These are phyloP conservation scores for Apiospora hydei DNA, from an alignment of 2,329 filamentous ascomycete genomes.

Conservation along the genomic window DNA sequence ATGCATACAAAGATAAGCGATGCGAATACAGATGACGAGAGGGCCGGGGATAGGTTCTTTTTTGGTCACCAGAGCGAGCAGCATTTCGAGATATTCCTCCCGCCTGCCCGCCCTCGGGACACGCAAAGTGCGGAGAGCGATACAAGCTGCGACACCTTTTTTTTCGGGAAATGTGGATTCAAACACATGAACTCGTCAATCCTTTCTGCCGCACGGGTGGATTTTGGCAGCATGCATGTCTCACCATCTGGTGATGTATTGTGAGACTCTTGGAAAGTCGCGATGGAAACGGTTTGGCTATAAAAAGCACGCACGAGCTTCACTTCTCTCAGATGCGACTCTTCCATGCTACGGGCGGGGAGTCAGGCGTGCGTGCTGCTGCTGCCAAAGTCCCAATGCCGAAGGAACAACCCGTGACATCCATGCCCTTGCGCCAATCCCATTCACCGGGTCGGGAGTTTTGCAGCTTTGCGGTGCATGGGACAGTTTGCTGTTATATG, in stretches of 20 bases:
- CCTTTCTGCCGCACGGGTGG: not conserved
- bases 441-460: not conserved
- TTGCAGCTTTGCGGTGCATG: not conserved
- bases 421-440: conserved; percentile 15
- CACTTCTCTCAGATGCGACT: not conserved
- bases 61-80: conserved; percentile 6
- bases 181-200: not conserved
- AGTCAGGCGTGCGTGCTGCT: not conserved
- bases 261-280: not conserved
- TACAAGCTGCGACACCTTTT: not conserved
- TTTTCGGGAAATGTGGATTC: not conserved
- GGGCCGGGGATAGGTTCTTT: not conserved
- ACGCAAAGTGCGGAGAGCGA: conserved; percentile 18
- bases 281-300: not conserved
- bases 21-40: not conserved
- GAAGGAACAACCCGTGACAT: not conserved
- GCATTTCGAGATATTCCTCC: not conserved
- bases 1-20: not conserved
- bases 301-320: conserved; percentile 1
- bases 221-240: conserved; percentile 2
- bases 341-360: not conserved
- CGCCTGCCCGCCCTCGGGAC: not conserved
- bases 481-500: not conserved
- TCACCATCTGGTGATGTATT: not conserved
- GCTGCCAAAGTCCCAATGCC: not conserved